These are phyloP conservation scores for Suillus clintonianus DNA, from an alignment of 768 basidiomycete genomes.

Conservation along the genomic window DNA sequence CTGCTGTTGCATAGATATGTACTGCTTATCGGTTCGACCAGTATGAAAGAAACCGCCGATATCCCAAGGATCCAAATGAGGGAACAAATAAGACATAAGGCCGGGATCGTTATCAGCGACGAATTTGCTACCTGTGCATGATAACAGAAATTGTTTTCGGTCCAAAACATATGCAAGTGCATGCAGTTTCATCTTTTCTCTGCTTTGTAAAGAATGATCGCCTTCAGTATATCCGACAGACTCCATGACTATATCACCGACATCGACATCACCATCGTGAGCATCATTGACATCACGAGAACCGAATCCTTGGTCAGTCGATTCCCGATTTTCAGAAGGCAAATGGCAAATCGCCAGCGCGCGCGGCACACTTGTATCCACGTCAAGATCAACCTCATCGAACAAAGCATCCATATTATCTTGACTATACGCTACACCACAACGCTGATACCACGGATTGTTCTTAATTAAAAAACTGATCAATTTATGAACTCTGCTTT, in stretches of 20 bases:
- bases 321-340: too few relatives aligned
- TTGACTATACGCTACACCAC: too few relatives aligned
- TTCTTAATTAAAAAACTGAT: too few relatives aligned
- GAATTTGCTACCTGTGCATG: background rate
- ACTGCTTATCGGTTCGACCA: background rate
- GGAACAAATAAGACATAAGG: conserved; percentile 5
- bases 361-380: background rate
- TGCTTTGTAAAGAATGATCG: background rate
- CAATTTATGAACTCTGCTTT: too few relatives aligned
- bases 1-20: background rate
- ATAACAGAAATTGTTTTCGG: background rate
- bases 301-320: too few relatives aligned
- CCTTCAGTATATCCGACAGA: background rate
- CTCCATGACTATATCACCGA: conserved; percentile 2
- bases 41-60: conserved; percentile 7
- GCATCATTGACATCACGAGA: too few relatives aligned
- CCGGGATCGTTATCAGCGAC: background rate
- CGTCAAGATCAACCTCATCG: background rate
- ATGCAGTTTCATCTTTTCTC: conserved; percentile 3
- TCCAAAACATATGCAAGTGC: conserved; percentile 5
- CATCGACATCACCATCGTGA: too few relatives aligned
- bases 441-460: background rate
- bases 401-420: background rate
- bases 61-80: conserved; percentile 8
- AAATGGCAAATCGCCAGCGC: background rate